Base-by-base conservation (phyloP, 2,329 filamentous ascomycete species). In the Claviceps arundinis region DNA sequence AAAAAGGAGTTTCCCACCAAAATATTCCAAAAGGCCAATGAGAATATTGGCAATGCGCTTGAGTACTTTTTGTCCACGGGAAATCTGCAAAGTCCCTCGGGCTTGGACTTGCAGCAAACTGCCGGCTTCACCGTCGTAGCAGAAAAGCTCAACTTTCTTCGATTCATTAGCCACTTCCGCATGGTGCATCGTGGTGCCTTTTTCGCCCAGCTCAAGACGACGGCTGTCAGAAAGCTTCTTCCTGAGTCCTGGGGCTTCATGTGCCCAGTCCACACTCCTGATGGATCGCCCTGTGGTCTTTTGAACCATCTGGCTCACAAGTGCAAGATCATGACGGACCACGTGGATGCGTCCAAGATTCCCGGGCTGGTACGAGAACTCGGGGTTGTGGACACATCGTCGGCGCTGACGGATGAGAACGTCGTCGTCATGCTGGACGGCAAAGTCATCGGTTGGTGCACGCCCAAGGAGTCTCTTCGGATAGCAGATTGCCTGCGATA, bases 161-260 rank as follows among this genome's bases (percentile, higher is more conserved):
- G 93, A 62, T 98, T 97, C 72, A 95, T 98, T 72, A 93, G 88
- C 68, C 93, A 98, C 69, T 98, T 98, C 78, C 86, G 93, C 59
- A 96, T 96, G 89, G 89, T 98, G 53, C 93, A 98, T 73, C 83
- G 93, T 82, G 93, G 93, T 75, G 93, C 89, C 65, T 98, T 98
- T 78, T 98, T 98, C 67, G 93, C 93, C 3, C 88, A 97, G 66
- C 72, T 98, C 57, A 97, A 96, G 71, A 98, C 93, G 0, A 98
- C 93, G 0, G 93, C 93, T 0, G 93, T 98, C 49, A 82, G 93
- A 72, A 98, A 97, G 68, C 74, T 98, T 60, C 72, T 97, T 19
- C 93, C 93, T 2, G 93, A 98, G 65, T 95, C 89, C 60, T 98
- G 93, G 93, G 93, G 93, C 7, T 98, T 96, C 71, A 74, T 98